These are phyloP conservation scores for Talaromyces proteolyticus DNA, from an alignment of 495 filamentous ascomycete species.

Conservation along the genomic window DNA sequence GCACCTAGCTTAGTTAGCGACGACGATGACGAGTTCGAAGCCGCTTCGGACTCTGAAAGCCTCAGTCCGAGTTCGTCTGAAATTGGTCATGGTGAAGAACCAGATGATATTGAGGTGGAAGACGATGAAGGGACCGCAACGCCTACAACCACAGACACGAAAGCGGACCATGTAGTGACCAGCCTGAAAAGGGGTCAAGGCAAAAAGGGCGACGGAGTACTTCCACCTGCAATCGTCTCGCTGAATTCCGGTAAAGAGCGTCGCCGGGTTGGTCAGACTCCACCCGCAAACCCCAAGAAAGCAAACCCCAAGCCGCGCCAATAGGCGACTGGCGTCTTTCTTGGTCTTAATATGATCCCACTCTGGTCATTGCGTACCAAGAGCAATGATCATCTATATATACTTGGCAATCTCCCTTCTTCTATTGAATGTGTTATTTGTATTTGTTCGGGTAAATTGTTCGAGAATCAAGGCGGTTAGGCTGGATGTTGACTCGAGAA, in stretches of 20 bases:
- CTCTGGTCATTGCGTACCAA: not conserved
- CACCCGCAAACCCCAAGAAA: conserved; percentile 21
- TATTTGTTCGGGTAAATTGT: not conserved
- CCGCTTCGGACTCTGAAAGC: conserved; percentile 41
- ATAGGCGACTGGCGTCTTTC: not conserved
- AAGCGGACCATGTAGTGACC: conserved; percentile 28
- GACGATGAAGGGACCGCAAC: conserved; percentile 38
- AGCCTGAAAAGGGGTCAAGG: conserved; percentile 32
- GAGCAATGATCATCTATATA: not conserved
- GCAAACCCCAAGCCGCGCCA: conserved; percentile 13
- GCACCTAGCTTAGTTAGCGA: conserved; percentile 86
- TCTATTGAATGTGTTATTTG: not conserved
- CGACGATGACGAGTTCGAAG: conserved; percentile 61
- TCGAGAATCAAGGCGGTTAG: too few species aligned
- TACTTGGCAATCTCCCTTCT: not conserved
- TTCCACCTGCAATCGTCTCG: conserved; percentile 36
- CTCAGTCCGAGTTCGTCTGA: conserved; percentile 29
- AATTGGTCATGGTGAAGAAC: conserved; percentile 36
- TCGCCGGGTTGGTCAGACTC: conserved; percentile 36
- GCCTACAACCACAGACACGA: conserved; percentile 25
- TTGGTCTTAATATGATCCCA: not conserved
- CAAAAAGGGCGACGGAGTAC: conserved; percentile 39
- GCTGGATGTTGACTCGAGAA: too few species aligned
- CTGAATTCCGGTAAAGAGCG: conserved; percentile 33
- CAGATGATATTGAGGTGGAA: conserved; percentile 46